phyloP scores from a whole-genome alignment of 805 yeast species.

The Kodamaea kakaduensis region DNA sequence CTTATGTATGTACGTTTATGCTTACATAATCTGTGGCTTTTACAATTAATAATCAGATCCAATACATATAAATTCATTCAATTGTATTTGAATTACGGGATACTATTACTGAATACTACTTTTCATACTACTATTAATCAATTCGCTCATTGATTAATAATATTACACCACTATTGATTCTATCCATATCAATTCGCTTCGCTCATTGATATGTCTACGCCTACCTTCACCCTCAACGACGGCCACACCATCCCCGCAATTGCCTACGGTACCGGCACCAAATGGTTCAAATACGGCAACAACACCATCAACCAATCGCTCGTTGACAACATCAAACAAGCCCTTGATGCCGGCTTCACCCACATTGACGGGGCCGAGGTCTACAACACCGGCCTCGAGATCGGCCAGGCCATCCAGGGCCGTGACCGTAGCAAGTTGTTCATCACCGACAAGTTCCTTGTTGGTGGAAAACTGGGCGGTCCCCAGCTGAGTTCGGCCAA shows the following conservation, averaged over 20 bases:
- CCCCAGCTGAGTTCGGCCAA: slow-evolving; percentile 9
- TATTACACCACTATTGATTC: too few relatives aligned
- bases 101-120: too few relatives aligned
- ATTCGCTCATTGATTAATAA: too few relatives aligned
- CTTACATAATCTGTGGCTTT: too few relatives aligned
- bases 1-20: too few relatives aligned
- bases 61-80: too few relatives aligned
- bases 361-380: slow-evolving; percentile 67
- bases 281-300: slow-evolving; percentile 34
- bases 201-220: slow-evolving; percentile 7
- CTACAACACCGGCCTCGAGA: slow-evolving; percentile 56
- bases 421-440: slow-evolving; percentile 43
- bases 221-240: slow-evolving; percentile 25
- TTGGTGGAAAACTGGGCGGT: slow-evolving; percentile 16
- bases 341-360: slow-evolving; percentile 49
- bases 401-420: slow-evolving; percentile 44
- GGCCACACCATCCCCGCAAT: slow-evolving; percentile 40
- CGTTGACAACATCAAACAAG: slow-evolving; percentile 42
- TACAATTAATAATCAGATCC: too few relatives aligned
- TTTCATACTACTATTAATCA: too few relatives aligned
- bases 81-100: too few relatives aligned
- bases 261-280: slow-evolving; percentile 42
- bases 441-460: slow-evolving; percentile 56
- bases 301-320: slow-evolving; percentile 28
- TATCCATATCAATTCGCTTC: too few relatives aligned